phyloP scores from a whole-genome alignment of 1,139 yeast species.

The Pichia sp. region DNA sequence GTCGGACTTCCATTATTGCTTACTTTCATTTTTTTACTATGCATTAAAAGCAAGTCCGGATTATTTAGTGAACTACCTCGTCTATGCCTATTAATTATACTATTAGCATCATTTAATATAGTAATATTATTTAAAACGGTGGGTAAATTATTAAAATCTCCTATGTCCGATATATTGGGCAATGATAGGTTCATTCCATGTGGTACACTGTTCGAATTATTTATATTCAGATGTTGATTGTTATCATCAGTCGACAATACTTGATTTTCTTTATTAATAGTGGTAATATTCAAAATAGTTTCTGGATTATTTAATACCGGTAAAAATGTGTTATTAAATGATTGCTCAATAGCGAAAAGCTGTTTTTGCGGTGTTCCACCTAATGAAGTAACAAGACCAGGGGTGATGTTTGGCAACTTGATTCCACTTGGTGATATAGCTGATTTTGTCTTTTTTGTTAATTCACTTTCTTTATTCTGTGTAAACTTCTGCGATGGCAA shows the following conservation, averaged over 20 bases:
- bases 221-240: too few relatives aligned
- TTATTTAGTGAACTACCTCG: too few relatives aligned
- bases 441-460: not conserved
- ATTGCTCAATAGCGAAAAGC: slow-evolving; percentile 15
- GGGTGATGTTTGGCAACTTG: slow-evolving; percentile 3
- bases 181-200: not conserved
- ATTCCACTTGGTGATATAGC: slow-evolving; percentile 4
- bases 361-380: slow-evolving; percentile 11
- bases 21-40: not conserved
- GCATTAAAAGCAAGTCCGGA: too few relatives aligned
- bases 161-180: not conserved
- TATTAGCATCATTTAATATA: not conserved
- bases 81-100: too few relatives aligned
- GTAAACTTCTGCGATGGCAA: slow-evolving; percentile 4
- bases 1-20: too few relatives aligned
- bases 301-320: slow-evolving; percentile 9
- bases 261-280: too few relatives aligned
- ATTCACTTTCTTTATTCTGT: too few relatives aligned
- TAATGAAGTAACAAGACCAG: slow-evolving; percentile 2
- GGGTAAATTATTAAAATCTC: not conserved
- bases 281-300: not conserved
- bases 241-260: too few relatives aligned
- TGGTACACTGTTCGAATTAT: not conserved
- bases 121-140: not conserved
- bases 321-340: not conserved